Base-by-base conservation (phyloP, 23 red algal species). In the Gracilaria caudata region DNA sequence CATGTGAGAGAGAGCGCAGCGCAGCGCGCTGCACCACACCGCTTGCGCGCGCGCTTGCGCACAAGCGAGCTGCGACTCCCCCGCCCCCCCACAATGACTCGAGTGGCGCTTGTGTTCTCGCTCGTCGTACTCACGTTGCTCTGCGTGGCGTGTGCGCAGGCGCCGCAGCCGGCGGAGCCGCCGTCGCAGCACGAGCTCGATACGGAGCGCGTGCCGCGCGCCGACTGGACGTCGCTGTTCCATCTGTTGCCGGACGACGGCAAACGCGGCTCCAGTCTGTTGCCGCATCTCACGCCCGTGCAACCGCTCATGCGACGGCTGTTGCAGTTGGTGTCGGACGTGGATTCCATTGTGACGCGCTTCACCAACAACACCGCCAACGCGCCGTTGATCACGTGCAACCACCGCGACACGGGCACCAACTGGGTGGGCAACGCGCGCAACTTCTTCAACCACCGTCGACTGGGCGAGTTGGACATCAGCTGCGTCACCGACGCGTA, bases 351-450 rank as follows among this genome's bases (percentile, higher is more conserved):
- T 12, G 70, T 75, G 24, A 75, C 70, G 3, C 34, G 23, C 7
- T 75, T 10, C 70, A 75, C 70, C n/a, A 19, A 24, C 70, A 29
- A 75, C 70, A 45, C 70, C 70, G 3, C 70, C 77, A 23, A 32
- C 26, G 77, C 77, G 23, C 56, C 56, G 77, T 45, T 84, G 2
- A 84, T 36, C 36, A 84, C 80, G 7, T 84, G 80, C 80, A 84
- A 84, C 38, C 16, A 84, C 24, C 80, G 54, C 28, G 23, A 47
- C 56, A 34, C 30, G 14, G 25, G 6, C 56, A 54, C 17, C 36
- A n/a, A 34, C 5, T 84, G 80, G 80, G 9, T 21, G 1, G 14
- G 10, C 26, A 20, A 25, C 3, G 80, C 57, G 4, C 32, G 1
- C 20, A 70, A 36, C 59, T 84, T 60, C 63, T 84, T 84, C 26